phyloP scores from a whole-genome alignment of 2,329 filamentous ascomycete genomes.

The Zymoseptoria passerinii region DNA sequence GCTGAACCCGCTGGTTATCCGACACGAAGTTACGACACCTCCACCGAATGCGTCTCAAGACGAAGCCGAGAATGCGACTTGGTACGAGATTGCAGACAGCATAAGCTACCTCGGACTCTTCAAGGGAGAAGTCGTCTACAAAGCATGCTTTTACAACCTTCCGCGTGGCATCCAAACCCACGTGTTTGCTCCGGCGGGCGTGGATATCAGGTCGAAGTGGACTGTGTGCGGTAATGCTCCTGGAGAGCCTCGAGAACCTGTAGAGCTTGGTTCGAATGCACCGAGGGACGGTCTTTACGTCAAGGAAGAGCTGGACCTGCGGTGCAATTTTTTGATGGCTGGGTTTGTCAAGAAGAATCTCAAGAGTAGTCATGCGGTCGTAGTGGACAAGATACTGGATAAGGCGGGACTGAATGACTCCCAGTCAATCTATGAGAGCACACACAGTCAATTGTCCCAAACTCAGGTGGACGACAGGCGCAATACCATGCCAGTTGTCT shows the following conservation, averaged over 20 bases:
- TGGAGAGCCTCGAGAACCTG: slow-evolving; percentile 57
- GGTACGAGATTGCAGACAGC: slow-evolving; percentile 73
- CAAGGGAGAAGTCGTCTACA: slow-evolving; percentile 65
- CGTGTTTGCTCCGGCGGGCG: slow-evolving; percentile 70
- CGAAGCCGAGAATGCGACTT: slow-evolving; percentile 57
- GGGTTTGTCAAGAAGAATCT: slow-evolving; percentile 75
- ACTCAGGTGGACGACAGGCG: not conserved
- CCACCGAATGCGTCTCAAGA: slow-evolving; percentile 60
- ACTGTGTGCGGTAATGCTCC: slow-evolving; percentile 69
- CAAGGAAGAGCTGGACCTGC: slow-evolving; percentile 77
- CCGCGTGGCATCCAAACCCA: slow-evolving; percentile 70
- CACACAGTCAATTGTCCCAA: not conserved
- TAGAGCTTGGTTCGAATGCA: slow-evolving; percentile 52
- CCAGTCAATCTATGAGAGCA: not conserved
- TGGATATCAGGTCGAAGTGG: slow-evolving; percentile 75
- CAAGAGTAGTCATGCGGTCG: slow-evolving; percentile 61
- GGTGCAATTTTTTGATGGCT: slow-evolving; percentile 68
- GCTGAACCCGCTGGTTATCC: slow-evolving; percentile 72
- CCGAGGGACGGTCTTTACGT: slow-evolving; percentile 67
- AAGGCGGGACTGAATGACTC: slow-evolving; percentile 7
- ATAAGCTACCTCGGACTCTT: slow-evolving; percentile 61
- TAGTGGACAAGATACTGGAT: slow-evolving; percentile 49
- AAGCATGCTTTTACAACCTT: slow-evolving; percentile 70
- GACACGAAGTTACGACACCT: slow-evolving; percentile 59
- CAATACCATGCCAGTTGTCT: not conserved